These are phyloP conservation scores for Candida koratica DNA, from an alignment of 805 yeast species.

Conservation along the genomic window DNA sequence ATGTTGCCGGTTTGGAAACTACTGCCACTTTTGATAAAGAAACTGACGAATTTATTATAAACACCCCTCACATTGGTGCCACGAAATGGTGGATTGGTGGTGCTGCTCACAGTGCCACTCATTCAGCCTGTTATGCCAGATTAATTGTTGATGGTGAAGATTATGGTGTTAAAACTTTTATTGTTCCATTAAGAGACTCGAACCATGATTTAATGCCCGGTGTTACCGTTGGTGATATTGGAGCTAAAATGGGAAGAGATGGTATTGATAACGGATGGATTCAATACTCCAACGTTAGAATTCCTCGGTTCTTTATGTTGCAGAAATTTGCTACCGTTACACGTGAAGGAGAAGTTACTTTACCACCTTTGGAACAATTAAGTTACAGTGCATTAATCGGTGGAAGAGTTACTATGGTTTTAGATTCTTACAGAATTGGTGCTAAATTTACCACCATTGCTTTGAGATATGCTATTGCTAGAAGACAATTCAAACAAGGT, in stretches of 20 bases:
- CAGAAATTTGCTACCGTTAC: slow-evolving; percentile 42
- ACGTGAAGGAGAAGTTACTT: slow-evolving; percentile 36
- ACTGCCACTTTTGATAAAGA: slow-evolving; percentile 42
- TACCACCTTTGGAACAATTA: slow-evolving; percentile 46
- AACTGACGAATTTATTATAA: slow-evolving; percentile 40
- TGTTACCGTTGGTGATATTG: slow-evolving; percentile 44
- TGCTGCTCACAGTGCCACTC: slow-evolving; percentile 47
- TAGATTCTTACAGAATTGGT: slow-evolving; percentile 40
- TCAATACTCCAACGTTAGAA: slow-evolving; percentile 41
- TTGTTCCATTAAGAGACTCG: slow-evolving; percentile 44
- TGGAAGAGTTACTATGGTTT: slow-evolving; percentile 44
- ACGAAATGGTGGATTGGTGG: slow-evolving; percentile 52
- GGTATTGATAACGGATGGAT: slow-evolving; percentile 50
- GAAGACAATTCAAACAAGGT: slow-evolving; percentile 40
- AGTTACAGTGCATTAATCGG: slow-evolving; percentile 41
- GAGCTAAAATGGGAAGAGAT: slow-evolving; percentile 48
- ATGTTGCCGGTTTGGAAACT: slow-evolving; percentile 57
- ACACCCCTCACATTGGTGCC: slow-evolving; percentile 47
- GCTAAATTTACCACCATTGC: slow-evolving; percentile 43
- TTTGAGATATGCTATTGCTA: slow-evolving; percentile 42
- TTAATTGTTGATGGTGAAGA: slow-evolving; percentile 42
- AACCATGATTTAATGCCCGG: slow-evolving; percentile 43
- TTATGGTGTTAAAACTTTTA: slow-evolving; percentile 45
- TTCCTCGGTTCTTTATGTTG: slow-evolving; percentile 45
- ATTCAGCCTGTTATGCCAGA: slow-evolving; percentile 39